Percentiles rank a stretch among this genome's conserved stretches.
Conservation (phyloP, 202 grass and related monocot species). For the Schoenoplectus tabernaemontani region DNA sequence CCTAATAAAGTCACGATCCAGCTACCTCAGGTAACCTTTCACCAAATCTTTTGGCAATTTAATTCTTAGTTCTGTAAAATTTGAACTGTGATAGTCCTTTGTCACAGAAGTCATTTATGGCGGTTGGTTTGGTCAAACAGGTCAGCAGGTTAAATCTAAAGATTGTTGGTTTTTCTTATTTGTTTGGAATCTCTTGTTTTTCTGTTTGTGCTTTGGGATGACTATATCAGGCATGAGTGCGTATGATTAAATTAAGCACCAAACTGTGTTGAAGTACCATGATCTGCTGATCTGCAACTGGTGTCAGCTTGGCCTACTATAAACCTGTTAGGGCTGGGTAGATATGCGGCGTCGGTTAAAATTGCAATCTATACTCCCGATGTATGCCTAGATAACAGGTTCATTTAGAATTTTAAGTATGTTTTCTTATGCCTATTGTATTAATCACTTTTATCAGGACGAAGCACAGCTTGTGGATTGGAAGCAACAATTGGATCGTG, state of each 20-base stretch:
- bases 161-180: not conserved
- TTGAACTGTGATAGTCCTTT: not conserved
- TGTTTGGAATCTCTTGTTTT: not conserved
- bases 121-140: not conserved
- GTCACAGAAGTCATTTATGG: not conserved
- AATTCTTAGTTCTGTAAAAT: not conserved
- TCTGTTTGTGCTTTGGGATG: not conserved
- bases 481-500: slow-evolving; percentile 97
- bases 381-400: not conserved
- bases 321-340: not conserved
- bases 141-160: not conserved
- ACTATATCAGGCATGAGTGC: not conserved
- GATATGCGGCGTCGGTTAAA: not conserved
- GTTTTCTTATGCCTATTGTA: slow-evolving; percentile 17
- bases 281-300: not conserved
- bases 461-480: slow-evolving; percentile 82
- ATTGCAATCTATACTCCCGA: not conserved
- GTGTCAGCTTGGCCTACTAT: not conserved
- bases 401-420: not conserved
- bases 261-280: not conserved
- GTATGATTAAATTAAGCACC: not conserved
- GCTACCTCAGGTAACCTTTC: slow-evolving; percentile 63
- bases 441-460: slow-evolving; percentile 47
- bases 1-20: slow-evolving; percentile 97
- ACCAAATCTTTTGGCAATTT: not conserved